Evolutionary conservation across 176 grass and related monocot species (phyloP).

Genomic region (Thalia dealbata): DNA sequence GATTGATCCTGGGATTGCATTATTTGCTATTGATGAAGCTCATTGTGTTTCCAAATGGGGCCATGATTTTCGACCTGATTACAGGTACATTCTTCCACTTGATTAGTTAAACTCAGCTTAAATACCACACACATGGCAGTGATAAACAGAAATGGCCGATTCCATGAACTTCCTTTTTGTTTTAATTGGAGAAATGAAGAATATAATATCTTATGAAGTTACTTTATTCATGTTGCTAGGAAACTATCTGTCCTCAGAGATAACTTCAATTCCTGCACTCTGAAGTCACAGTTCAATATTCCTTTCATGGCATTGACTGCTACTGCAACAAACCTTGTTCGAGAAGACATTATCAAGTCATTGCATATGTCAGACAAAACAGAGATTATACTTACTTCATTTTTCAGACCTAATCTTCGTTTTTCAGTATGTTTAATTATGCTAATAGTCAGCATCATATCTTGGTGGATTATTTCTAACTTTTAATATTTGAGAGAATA

Average conservation of each 20-base stretch:
- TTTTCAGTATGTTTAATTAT: slow-evolving; percentile 46
- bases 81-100: slow-evolving; percentile 60
- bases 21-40: slow-evolving; percentile 92
- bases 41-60: slow-evolving; percentile 99
- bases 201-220: not conserved
- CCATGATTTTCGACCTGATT: slow-evolving; percentile 91
- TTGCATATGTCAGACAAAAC: slow-evolving; percentile 64
- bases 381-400: slow-evolving; percentile 55
- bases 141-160: not conserved
- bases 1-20: slow-evolving; percentile 77
- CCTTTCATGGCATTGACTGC: slow-evolving; percentile 91
- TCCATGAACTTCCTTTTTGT: not conserved
- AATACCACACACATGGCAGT: too few species aligned
- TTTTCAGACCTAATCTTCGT: slow-evolving; percentile 86
- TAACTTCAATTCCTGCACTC: slow-evolving; percentile 60
- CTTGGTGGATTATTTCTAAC: not conserved
- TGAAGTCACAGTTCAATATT: slow-evolving; percentile 68
- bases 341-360: slow-evolving; percentile 75
- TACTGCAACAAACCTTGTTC: slow-evolving; percentile 78
- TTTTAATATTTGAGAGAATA: too few species aligned
- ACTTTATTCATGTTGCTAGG: slow-evolving; percentile 28
- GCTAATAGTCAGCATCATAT: not conserved
- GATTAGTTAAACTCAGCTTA: slow-evolving; percentile 18
- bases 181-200: not conserved
- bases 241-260: slow-evolving; percentile 54